Conservation (phyloP, 768 basidiomycete species). For the Termitomyces sp. region DNA sequence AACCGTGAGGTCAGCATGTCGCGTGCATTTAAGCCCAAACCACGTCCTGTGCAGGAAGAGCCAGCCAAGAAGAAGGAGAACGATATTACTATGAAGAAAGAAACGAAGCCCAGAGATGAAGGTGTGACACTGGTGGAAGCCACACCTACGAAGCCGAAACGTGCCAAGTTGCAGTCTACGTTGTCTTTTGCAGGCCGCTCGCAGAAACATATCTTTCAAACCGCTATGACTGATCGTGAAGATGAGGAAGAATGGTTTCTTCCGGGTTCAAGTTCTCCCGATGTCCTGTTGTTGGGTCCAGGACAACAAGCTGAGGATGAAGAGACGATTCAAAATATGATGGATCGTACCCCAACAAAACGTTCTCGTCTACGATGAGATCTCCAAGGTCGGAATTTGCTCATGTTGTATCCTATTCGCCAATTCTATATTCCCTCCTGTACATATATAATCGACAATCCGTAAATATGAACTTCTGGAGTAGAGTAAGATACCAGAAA, state of each 20-base stretch:
- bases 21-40: constrained; percentile 49
- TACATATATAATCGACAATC: not conserved
- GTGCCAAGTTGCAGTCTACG: constrained; percentile 5
- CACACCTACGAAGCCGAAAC: constrained; percentile 36
- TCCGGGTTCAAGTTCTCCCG: constrained; percentile 39
- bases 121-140: constrained; percentile 48
- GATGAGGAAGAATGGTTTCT: constrained; percentile 35
- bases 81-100: constrained; percentile 1
- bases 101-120: constrained; percentile 14
- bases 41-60: constrained; percentile 12
- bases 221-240: not conserved
- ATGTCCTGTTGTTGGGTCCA: constrained; percentile 26
- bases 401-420: not conserved
- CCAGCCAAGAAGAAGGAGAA: constrained; percentile 6
- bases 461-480: not conserved
- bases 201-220: constrained; percentile 4
- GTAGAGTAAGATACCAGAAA: not conserved
- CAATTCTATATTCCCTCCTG: not conserved
- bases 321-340: not conserved
- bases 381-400: not conserved
- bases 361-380: constrained; percentile 8
- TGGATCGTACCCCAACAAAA: constrained; percentile 11
- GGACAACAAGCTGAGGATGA: constrained; percentile 2
- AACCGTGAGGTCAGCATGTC: constrained; percentile 77
- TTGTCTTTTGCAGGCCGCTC: constrained; percentile 6